A percentile compares a stretch with the other conserved stretches of the same genome.
Conservation (phyloP, 179 eudicot genomes). For the Gypsophila paniculata region DNA sequence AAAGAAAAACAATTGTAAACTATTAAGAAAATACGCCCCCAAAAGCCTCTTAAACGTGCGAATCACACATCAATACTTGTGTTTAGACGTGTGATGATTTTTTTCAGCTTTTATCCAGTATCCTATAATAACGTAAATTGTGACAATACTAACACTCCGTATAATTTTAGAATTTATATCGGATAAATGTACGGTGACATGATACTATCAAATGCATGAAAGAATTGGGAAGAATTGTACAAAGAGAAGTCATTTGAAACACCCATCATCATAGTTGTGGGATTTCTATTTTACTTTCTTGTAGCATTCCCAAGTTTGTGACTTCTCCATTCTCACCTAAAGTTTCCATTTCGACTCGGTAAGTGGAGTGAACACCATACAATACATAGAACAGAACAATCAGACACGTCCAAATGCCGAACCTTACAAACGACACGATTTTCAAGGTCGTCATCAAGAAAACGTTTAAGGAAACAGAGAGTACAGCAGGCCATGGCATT, state of each 20-base stretch:
- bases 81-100: no score
- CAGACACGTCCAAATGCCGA: constrained; percentile 57
- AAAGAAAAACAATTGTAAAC: no score
- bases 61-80: no score
- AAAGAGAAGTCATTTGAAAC: not conserved
- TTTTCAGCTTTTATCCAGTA: no score
- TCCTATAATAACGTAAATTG: no score
- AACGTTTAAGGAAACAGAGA: constrained; percentile 57
- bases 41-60: no score
- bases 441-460: constrained; percentile 60
- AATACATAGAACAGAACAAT: constrained; percentile 51
- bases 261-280: constrained; percentile 19
- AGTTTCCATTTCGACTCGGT: constrained; percentile 38
- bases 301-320: constrained; percentile 19
- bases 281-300: constrained; percentile 21
- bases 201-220: no score
- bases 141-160: no score
- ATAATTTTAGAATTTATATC: no score
- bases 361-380: constrained; percentile 75
- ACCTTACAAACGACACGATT: constrained; percentile 45
- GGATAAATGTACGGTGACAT: no score
- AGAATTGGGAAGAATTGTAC: not conserved
- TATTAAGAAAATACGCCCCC: no score
- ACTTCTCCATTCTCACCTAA: constrained; percentile 29
- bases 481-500: constrained; percentile 82